Evolutionary conservation across 2,329 filamentous ascomycete genomes (phyloP).

Genomic region (Ascochyta rabiei): DNA sequence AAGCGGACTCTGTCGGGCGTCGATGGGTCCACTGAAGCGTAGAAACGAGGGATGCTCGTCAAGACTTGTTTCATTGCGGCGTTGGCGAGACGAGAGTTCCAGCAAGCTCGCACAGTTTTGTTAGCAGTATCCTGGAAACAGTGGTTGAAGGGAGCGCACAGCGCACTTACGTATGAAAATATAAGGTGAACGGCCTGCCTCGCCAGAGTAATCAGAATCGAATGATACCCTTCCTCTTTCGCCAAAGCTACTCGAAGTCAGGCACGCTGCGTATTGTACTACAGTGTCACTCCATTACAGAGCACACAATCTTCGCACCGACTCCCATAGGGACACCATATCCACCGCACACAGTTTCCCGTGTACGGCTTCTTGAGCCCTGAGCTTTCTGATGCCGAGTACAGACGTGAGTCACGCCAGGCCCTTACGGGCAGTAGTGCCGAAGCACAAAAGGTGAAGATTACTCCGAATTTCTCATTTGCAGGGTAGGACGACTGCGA

Average conservation of each 20-base stretch:
- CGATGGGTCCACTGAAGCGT: not conserved
- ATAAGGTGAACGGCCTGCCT: constrained; percentile 72
- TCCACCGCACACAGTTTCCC: constrained; percentile 28
- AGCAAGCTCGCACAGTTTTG: constrained; percentile 2
- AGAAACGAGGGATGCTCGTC: not conserved
- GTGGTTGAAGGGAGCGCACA: not conserved
- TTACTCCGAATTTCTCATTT: constrained; percentile 99
- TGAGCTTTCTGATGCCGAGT: constrained; percentile 89
- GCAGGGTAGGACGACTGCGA: constrained; percentile 55
- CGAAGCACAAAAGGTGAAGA: constrained; percentile 69
- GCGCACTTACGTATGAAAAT: constrained; percentile 57
- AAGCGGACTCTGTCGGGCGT: not conserved
- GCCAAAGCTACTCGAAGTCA: constrained; percentile 49
- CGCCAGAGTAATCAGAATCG: constrained; percentile 93
- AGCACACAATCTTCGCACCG: constrained; percentile 89
- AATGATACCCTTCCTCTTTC: constrained; percentile 67
- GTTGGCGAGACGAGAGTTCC: not conserved
- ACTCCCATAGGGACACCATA: constrained; percentile 77
- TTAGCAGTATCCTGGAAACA: constrained; percentile 52
- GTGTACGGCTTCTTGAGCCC: constrained; percentile 56
- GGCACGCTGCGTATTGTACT: constrained; percentile 95
- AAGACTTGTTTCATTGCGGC: not conserved
- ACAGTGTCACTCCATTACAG: constrained; percentile 72
- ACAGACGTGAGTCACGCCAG: constrained; percentile 84
- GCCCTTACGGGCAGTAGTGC: constrained; percentile 79